Conservation (phyloP, 441 rosid species). For the Arabidopsis lyrata region DNA sequence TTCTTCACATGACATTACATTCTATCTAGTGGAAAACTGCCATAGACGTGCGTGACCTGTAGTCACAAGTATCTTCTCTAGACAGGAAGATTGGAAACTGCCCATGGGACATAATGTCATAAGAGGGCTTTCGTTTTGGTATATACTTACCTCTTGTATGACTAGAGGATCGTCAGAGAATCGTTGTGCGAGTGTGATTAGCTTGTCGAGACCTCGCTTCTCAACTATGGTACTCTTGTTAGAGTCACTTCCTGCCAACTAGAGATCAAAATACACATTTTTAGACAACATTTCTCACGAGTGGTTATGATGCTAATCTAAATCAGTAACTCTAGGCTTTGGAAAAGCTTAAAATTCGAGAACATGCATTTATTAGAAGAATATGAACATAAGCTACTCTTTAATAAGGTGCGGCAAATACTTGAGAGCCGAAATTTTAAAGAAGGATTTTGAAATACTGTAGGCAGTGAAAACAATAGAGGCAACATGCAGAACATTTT, state of each 20-base stretch:
- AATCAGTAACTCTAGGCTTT: background rate
- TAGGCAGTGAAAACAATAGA: conserved; percentile 7
- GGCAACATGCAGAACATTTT: conserved; percentile 10
- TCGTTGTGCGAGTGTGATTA: conserved; percentile 70
- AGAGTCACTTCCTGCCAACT: conserved; percentile 97
- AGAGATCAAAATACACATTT: conserved; percentile 35
- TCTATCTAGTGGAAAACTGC: conserved; percentile 20
- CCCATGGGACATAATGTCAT: background rate
- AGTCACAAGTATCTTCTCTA: conserved; percentile 8
- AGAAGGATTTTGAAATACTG: conserved; percentile 11
- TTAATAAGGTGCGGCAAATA: conserved; percentile 6
- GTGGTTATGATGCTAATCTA: background rate
- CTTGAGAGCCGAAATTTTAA: background rate
- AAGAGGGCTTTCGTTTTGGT: conserved; percentile 18
- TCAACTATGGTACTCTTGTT: conserved; percentile 82
- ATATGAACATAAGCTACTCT: conserved; percentile 9
- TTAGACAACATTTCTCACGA: conserved; percentile 22
- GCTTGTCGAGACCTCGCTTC: conserved; percentile 73
- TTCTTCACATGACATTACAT: background rate
- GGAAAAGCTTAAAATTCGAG: background rate
- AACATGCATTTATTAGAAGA: background rate
- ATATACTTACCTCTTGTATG: conserved; percentile 76
- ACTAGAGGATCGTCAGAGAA: conserved; percentile 84
- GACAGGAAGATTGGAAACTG: background rate
- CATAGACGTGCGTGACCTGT: background rate